Base-by-base conservation (phyloP, 2,329 filamentous ascomycete species). In the Aspergillus luchuensis region DNA sequence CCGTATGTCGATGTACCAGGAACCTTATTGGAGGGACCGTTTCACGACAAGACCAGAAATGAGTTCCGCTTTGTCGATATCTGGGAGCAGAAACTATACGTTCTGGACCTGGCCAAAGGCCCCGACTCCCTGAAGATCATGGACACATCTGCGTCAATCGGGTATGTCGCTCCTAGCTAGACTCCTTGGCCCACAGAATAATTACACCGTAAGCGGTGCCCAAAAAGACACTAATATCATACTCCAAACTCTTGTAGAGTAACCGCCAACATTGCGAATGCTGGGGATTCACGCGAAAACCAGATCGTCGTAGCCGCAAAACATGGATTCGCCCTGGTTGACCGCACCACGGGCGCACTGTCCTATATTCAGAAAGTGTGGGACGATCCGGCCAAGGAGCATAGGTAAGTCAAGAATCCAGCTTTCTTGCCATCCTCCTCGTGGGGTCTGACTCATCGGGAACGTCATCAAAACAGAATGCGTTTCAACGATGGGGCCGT, bases 401-500 rank as follows among this genome's bases (percentile, higher is more conserved):
- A 80, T 58, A 76, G 78, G 81, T 78, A 72, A 72, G 72, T 64
- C 56, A 30, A 54, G 58, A 33, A 43, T 51, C 49, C n/a, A 15
- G 50, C 33, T n/a, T 36, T 11, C 39, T 10, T 15, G 38, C 28
- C 39, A 25, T 38, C 43, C 23, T 47, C 66, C 45, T 19, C 28
- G 53, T 45, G 30, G 33, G 39, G 54, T 52, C 28, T 61, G 56
- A 57, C 60, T 70, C 50, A 60, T 57, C 60, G 47, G 45, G 39
- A 56, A 56, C 53, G 53, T 45, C 39, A 59, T 28, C 47, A 66
- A 58, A 54, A 57, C 66, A 84, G 78, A 49, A 80, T 80, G 78
- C 81, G 89, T 57, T 84, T 83, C 75, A 97, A 97, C 72, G 93
- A 97, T 72, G 92, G 92, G 50, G 89, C 87, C 5, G 87, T 91